phyloP scores from a whole-genome alignment of 768 basidiomycete species.

The Lyophyllum shimeji region DNA sequence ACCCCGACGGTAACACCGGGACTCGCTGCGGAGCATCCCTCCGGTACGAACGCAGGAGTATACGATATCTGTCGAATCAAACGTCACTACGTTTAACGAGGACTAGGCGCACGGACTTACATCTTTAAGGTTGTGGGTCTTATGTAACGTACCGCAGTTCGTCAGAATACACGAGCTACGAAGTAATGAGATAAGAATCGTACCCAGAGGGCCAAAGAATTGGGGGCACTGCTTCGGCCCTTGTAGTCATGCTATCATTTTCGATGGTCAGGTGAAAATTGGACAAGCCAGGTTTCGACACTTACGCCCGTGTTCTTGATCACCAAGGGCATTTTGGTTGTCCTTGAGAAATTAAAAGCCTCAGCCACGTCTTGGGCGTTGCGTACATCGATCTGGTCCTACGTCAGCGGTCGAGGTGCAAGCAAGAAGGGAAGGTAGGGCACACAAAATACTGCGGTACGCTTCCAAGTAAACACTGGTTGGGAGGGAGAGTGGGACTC shows the following conservation, averaged over 20 bases:
- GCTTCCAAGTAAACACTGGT: conserved; percentile 37
- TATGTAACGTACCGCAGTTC: no score
- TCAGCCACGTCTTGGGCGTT: conserved; percentile 38
- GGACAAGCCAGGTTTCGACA: neutral
- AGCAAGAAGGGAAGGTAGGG: neutral
- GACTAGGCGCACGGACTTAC: conserved; percentile 17
- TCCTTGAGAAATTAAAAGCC: conserved; percentile 43
- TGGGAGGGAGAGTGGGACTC: conserved; percentile 21
- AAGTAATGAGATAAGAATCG: neutral
- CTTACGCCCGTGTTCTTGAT: conserved; percentile 54
- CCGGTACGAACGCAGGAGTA: conserved; percentile 31
- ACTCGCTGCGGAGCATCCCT: conserved; percentile 30
- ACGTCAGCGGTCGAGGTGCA: neutral
- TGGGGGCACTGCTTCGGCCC: conserved; percentile 44
- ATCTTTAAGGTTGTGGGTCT: conserved; percentile 43
- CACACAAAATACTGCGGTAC: conserved; percentile 38
- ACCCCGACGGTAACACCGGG: conserved; percentile 39
- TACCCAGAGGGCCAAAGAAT: conserved; percentile 47
- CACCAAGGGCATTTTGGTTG: conserved; percentile 38
- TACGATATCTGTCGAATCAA: conserved; percentile 30
- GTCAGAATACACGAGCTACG: neutral
- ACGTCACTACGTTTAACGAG: neutral
- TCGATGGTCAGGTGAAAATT: neutral
- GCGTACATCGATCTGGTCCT: conserved; percentile 31
- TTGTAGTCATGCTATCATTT: conserved; percentile 44